Conservation (phyloP, 495 filamentous ascomycete genomes). For the Neurospora terricola region DNA sequence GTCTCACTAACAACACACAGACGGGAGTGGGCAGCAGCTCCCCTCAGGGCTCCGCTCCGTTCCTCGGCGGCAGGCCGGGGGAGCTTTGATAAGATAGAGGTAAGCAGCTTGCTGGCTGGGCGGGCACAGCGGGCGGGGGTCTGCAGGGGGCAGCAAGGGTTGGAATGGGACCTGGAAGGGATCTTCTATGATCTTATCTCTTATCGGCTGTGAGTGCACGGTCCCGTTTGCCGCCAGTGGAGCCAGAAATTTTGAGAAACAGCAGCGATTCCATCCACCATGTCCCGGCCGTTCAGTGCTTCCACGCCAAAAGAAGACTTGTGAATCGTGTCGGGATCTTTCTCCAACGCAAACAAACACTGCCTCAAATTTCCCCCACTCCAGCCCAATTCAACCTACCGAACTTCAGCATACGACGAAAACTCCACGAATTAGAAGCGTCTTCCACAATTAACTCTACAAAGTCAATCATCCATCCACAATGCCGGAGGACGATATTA, state of each 20-base stretch:
- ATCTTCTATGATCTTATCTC: background rate
- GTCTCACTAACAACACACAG: background rate
- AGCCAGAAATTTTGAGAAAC: background rate
- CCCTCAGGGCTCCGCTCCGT: background rate
- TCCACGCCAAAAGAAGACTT: background rate
- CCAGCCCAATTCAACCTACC: background rate
- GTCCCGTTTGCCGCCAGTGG: background rate
- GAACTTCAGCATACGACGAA: background rate
- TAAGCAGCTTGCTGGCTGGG: background rate
- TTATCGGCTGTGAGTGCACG: background rate
- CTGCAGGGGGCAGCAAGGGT: no score
- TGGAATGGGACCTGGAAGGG: no score
- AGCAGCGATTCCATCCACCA: background rate
- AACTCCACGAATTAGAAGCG: background rate
- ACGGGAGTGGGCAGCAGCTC: background rate
- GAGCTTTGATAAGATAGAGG: background rate
- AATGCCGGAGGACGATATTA: slow-evolving; percentile 36
- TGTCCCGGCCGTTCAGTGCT: background rate
- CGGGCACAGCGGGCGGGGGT: no score
- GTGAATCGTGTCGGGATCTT: background rate
- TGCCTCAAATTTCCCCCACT: background rate
- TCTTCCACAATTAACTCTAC: background rate
- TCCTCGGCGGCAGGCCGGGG: background rate
- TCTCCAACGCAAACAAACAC: background rate
- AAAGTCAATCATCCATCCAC: background rate